Evolutionary conservation across 2,329 filamentous ascomycete species (phyloP), one percentile per base, ranked within the genome.

Genomic region (Cladophialophora exuberans): DNA sequence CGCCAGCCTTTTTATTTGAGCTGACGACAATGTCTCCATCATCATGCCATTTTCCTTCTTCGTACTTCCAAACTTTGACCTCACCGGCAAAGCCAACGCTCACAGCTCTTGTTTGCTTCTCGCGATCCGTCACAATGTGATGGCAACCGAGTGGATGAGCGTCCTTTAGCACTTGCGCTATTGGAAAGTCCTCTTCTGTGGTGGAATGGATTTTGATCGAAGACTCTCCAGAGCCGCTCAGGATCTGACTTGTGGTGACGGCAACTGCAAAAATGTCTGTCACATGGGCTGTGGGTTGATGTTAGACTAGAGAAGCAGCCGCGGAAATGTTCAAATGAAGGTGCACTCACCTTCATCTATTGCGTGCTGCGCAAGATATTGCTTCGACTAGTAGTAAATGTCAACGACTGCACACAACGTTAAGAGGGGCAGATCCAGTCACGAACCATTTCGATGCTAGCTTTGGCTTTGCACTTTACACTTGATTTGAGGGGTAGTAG

Each of bases 311-410:
- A n/a, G n/a, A n/a, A n/a, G n/a, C n/a, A 17, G 22, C 7, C 6
- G 23, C 13, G 4, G 15, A 68, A 38, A 70, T 15, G 9, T 5
- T 42, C 65, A 67, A 31, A 4, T 23, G 6, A 22, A 11, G 11
- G 5, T 6, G 17, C 1, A 69, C 78, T 71, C 71, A 90, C 90
- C 91, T 78, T 91, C 83, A 70, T 96, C 89, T 71, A 96, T 84
- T 38, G 91, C 93, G 73, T 96, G 90, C 64, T 88, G 88, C 67
- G 93, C 95, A 60, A 99, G 83, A 72, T 97, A 99, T 86, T 97
- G 94, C 78, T 97, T 97, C 52, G 94, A 99, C 94, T 97, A 20
- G 41, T 97, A 20, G 41, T 13, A 28, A 10, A 44, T 26, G 53
- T 56, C 25, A 56, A 50, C 10, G 22, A 43, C 15, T 17, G 66